phyloP scores from a whole-genome alignment of 1,284 basidiomycete genomes.

The Ceratobasidium papillatum region DNA sequence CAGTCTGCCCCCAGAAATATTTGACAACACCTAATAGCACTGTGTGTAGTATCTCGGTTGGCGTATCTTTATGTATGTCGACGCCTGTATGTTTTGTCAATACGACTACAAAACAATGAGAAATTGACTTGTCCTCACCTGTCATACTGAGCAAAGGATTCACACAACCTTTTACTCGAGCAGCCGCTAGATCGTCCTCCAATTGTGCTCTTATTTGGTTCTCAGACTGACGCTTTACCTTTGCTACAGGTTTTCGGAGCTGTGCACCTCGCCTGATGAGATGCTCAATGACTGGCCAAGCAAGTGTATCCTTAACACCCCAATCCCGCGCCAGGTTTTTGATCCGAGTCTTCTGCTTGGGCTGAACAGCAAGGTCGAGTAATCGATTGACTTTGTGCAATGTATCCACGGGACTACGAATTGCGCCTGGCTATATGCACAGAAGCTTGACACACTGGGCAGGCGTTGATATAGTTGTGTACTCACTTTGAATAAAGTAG shows the following conservation, averaged over 20 bases:
- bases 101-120: background rate
- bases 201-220: background rate
- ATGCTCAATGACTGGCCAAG: background rate
- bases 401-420: background rate
- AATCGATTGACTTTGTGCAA: background rate
- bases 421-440: background rate
- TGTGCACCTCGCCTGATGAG: background rate
- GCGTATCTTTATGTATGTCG: constrained; percentile 53
- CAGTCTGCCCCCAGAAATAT: constrained; percentile 52
- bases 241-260: background rate
- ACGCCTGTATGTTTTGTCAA: constrained; percentile 45
- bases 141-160: constrained; percentile 1
- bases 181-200: background rate
- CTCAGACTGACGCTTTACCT: background rate
- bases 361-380: background rate
- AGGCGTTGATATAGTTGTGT: background rate
- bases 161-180: background rate
- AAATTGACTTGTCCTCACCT: background rate
- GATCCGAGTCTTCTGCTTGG: constrained; percentile 3
- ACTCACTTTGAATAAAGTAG: constrained; percentile 41
- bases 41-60: constrained; percentile 54
- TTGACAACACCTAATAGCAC: constrained; percentile 54
- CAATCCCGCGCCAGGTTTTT: constrained; percentile 7
- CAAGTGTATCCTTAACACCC: constrained; percentile 23
- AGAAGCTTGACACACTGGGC: background rate